Percentiles rank a stretch among this genome's conserved stretches.
These are phyloP conservation scores for Geosmithia flava DNA, from an alignment of 2,329 filamentous ascomycete species.

Conservation along the genomic window DNA sequence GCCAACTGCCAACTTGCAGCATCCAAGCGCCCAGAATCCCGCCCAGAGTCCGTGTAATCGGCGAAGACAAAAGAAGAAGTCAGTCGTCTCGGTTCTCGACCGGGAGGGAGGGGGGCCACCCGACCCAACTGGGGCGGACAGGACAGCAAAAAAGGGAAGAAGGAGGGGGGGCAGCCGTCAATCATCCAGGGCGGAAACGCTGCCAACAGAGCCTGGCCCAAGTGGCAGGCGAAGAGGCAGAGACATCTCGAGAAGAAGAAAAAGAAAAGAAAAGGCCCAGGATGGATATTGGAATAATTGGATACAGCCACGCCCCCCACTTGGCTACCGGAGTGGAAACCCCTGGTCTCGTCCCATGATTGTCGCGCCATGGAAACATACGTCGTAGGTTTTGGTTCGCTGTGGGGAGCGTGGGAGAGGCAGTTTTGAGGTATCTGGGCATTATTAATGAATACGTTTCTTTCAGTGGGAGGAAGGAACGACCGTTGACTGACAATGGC, in stretches of 20 bases:
- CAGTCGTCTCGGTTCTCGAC: not conserved
- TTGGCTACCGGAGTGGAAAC: not conserved
- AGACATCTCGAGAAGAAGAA: not conserved
- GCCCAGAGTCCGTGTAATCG: too few species aligned
- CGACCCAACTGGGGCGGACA: not conserved
- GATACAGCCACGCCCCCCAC: not conserved
- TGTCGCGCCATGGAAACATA: not conserved
- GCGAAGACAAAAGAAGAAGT: too few species aligned
- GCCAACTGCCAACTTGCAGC: not conserved
- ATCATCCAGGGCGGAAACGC: too few species aligned
- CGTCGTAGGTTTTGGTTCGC: conserved; percentile 1
- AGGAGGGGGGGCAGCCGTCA: not conserved
- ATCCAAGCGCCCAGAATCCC: too few species aligned
- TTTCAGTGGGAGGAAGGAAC: too few species aligned
- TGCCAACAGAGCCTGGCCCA: too few species aligned
- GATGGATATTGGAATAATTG: not conserved
- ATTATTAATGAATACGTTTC: not conserved
- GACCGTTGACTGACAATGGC: too few species aligned
- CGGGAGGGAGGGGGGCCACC: too few species aligned
- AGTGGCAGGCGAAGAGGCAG: too few species aligned
- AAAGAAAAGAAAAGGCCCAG: not conserved
- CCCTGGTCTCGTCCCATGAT: conserved; percentile 1
- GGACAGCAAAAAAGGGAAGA: not conserved
- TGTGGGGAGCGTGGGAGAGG: not conserved
- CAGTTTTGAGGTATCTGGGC: not conserved